phyloP scores from a whole-genome alignment of 2,329 filamentous ascomycete genomes.

The Phyllosticta paracitricarpa region DNA sequence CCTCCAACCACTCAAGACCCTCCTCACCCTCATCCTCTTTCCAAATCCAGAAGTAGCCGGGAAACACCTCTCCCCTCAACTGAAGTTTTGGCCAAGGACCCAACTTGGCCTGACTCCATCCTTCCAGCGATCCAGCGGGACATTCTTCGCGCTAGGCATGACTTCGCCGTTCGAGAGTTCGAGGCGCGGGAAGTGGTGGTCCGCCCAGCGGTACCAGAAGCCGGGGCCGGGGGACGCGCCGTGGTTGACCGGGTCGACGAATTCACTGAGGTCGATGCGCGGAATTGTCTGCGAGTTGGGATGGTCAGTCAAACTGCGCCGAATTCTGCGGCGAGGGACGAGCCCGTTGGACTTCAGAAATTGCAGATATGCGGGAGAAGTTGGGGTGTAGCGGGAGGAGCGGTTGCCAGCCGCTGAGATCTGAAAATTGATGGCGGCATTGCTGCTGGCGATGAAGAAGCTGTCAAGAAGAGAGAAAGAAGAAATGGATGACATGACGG shows the following conservation, averaged over 20 bases:
- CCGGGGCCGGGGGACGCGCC: slow-evolving; percentile 13
- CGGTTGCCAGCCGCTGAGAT: neutral
- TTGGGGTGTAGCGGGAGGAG: neutral
- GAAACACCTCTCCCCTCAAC: neutral
- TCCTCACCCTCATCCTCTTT: neutral
- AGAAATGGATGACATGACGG: neutral
- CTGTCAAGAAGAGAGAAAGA: neutral
- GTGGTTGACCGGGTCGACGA: slow-evolving; percentile 13
- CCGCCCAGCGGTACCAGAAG: slow-evolving; percentile 30
- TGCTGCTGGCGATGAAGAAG: neutral
- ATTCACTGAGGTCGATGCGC: neutral
- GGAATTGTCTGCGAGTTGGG: neutral
- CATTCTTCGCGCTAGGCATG: slow-evolving; percentile 36
- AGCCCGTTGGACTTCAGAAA: neutral
- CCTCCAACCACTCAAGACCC: neutral
- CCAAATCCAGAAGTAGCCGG: neutral
- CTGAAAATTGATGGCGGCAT: neutral
- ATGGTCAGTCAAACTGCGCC: neutral
- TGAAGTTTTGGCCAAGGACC: neutral
- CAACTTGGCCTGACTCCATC: neutral
- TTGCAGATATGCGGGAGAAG: neutral
- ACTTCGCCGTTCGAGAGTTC: slow-evolving; percentile 34
- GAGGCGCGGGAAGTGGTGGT: slow-evolving; percentile 35
- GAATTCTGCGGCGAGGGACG: neutral
- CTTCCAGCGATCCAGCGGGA: slow-evolving; percentile 14